phyloP scores from a whole-genome alignment of 2,329 filamentous ascomycete species.

The Xylariales sp. region DNA sequence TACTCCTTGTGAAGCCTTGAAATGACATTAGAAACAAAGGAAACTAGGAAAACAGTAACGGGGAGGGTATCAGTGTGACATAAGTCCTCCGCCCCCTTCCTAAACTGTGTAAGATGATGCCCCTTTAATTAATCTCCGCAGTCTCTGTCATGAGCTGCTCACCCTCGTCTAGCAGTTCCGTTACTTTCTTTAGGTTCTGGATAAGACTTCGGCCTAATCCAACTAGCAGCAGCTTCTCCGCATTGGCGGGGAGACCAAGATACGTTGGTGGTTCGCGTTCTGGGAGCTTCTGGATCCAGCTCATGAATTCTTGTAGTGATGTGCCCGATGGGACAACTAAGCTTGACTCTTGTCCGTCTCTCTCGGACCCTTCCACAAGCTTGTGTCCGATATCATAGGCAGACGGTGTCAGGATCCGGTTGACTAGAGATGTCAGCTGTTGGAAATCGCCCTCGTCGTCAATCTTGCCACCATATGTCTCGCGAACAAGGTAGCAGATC shows the following conservation, averaged over 20 bases:
- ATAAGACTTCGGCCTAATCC: conserved; percentile 89
- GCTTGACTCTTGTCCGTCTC: conserved; percentile 67
- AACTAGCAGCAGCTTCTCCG: conserved; percentile 93
- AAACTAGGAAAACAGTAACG: conserved; percentile 15
- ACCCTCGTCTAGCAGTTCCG: conserved; percentile 89
- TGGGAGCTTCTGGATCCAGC: conserved; percentile 90
- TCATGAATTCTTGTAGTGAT: conserved; percentile 84
- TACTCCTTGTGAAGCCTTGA: background rate
- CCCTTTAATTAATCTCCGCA: conserved; percentile 34
- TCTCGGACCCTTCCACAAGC: conserved; percentile 75
- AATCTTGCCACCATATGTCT: conserved; percentile 98
- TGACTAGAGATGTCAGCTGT: conserved; percentile 78
- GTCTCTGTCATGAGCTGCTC: conserved; percentile 86
- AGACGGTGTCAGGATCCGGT: conserved; percentile 81
- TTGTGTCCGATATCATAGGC: conserved; percentile 95
- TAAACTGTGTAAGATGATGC: background rate
- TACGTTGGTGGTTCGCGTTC: conserved; percentile 97
- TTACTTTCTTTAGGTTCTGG: conserved; percentile 83
- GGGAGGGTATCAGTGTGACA: conserved; percentile 25
- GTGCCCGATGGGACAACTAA: conserved; percentile 84
- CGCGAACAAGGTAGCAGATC: conserved; percentile 87
- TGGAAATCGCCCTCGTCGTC: conserved; percentile 89
- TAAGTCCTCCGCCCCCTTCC: background rate
- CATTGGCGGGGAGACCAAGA: conserved; percentile 91
- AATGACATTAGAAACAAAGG: conserved; percentile 8